Base-by-base conservation (phyloP, 106 monocot genomes). In the Dioscorea dumetorum region DNA sequence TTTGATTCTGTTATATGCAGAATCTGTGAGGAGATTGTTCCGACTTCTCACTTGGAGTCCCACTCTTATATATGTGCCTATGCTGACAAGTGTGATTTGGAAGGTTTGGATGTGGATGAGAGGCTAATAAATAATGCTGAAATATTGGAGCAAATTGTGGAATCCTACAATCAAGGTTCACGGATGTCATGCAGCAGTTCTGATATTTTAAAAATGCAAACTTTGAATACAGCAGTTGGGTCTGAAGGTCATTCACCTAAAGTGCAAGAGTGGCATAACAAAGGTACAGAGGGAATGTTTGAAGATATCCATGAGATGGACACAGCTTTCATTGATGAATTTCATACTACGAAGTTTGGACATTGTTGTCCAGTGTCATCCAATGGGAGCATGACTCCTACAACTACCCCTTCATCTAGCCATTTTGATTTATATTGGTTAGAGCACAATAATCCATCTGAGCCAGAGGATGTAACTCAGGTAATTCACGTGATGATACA, bases 291-390 rank as follows among this genome's bases (percentile, higher is more conserved):
- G 60, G 86, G 86, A 58, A 86, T 91, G 86, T 79, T 91, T 66
- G 86, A 91, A 76, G 86, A 91, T 71, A 70, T 91, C 28, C 90
- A 91, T 77, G 83, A 86, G 67, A 78, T 91, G 81, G 90, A 91
- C 69, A 86, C 90, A n/a, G 86, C 90, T 66, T 78, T 64, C 54
- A 73, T 91, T 52, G 78, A 84, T 56, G 90, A 91, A 53, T 70
- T 74, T 62, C 67, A 79, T 24, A 11, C 49, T 48, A 65, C 66
- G 68, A 91, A 84, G 77, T 50, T 84, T 66, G 86, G 79, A 5
- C 23, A 61, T 72, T 80, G 69, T 63, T n/a, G 24, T 68, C 62
- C 41, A 28, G 33, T 60, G 52, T 75, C 85, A 71, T 79, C 90
- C 18, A 83, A 78, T 66, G 90, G 81, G 16, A 90, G 75, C 68